These are phyloP conservation scores for Allium fistulosum DNA, from an alignment of 106 monocot species.

Conservation along the genomic window DNA sequence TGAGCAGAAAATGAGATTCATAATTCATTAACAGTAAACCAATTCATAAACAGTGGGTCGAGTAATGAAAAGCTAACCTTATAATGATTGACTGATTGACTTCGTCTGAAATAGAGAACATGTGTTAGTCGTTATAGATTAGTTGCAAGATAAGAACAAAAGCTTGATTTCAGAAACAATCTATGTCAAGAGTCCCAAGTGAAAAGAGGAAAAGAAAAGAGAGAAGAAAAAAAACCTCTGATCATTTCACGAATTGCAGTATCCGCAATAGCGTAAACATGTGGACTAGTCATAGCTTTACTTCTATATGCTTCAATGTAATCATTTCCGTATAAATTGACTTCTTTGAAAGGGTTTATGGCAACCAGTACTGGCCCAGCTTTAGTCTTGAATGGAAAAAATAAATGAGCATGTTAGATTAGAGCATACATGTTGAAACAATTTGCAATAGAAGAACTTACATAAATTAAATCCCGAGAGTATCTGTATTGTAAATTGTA, in stretches of 20 bases:
- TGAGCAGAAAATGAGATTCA: not conserved
- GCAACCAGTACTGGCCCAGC: slow-evolving; percentile 96
- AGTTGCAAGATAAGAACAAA: not conserved
- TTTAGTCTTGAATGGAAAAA: slow-evolving; percentile 48
- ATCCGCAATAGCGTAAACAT: slow-evolving; percentile 98
- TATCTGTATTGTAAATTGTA: slow-evolving; percentile 93
- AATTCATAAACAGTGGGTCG: slow-evolving; percentile 9
- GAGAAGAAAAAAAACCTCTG: slow-evolving; percentile 45
- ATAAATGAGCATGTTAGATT: not conserved
- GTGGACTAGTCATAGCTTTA: slow-evolving; percentile 66
- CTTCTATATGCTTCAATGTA: slow-evolving; percentile 83
- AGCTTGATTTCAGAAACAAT: slow-evolving; percentile 3
- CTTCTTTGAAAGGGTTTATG: slow-evolving; percentile 89
- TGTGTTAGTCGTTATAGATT: slow-evolving; percentile 3
- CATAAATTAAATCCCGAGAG: slow-evolving; percentile 76
- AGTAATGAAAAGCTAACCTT: slow-evolving; percentile 34
- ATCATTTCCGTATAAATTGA: slow-evolving; percentile 72
- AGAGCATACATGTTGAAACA: not conserved
- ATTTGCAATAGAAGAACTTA: slow-evolving; percentile 28
- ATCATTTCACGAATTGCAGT: slow-evolving; percentile 96
- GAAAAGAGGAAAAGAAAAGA: slow-evolving; percentile 5
- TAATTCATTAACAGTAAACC: slow-evolving; percentile 10
- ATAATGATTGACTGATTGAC: slow-evolving; percentile 79
- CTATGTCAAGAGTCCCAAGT: not conserved
- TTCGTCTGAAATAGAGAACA: slow-evolving; percentile 43